Conservation (phyloP, 192 early-diverging fungal genomes). For the Coemansia sp. region DNA sequence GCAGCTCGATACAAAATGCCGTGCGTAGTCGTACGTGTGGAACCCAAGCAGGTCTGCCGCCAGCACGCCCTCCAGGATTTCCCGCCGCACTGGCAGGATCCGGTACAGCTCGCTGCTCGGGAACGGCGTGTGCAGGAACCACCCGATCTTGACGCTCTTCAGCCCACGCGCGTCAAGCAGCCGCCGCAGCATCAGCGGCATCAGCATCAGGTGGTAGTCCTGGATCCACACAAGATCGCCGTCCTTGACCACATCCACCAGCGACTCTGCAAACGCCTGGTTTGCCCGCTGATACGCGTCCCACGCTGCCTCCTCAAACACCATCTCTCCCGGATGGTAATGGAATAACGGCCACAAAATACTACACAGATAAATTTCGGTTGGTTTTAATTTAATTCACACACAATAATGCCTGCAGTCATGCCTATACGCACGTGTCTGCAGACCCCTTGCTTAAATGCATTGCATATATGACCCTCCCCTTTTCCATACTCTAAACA, state of each 20-base stretch:
- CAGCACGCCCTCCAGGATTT: constrained; percentile 92
- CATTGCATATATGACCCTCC: too few relatives aligned
- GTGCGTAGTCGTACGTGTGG: constrained; percentile 99
- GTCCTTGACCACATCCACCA: constrained; percentile 81
- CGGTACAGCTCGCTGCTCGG: constrained; percentile 96
- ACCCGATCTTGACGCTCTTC: constrained; percentile 92
- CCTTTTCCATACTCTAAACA: too few relatives aligned
- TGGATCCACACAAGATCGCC: constrained; percentile 91
- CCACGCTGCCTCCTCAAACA: constrained; percentile 93
- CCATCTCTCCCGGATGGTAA: constrained; percentile 98
- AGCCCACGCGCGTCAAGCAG: constrained; percentile 56
- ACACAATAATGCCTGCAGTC: too few relatives aligned
- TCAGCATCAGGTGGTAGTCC: constrained; percentile 98
- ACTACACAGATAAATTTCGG: constrained; percentile 36
- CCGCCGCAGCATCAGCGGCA: constrained; percentile 83
- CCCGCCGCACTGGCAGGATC: constrained; percentile 90
- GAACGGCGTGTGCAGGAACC: constrained; percentile 98
- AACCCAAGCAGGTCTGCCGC: constrained; percentile 94
- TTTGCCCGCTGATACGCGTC: constrained; percentile 94
- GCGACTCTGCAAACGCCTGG: constrained; percentile 87
- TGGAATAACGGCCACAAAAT: constrained; percentile 99
- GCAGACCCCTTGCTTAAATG: too few relatives aligned
- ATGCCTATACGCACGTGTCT: not conserved
- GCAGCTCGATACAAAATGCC: constrained; percentile 97
- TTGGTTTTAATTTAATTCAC: too few relatives aligned